These are phyloP conservation scores for Ophiocordyceps camponoti-floridani DNA, from an alignment of 2,329 filamentous ascomycete species.

Conservation along the genomic window DNA sequence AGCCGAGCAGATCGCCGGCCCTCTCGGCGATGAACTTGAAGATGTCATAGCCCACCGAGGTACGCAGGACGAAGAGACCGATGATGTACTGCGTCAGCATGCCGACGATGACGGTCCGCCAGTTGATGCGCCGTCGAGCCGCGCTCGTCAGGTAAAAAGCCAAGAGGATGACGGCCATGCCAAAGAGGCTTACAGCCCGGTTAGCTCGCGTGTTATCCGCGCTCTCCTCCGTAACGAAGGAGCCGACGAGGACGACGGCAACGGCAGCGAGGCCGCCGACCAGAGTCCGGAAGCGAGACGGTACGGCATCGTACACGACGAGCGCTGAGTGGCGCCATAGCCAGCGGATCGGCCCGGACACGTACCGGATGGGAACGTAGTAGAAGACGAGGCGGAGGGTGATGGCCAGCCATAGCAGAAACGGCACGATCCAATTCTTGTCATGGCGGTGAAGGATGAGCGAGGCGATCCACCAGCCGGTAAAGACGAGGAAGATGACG, in stretches of 20 bases:
- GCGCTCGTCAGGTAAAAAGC: slow-evolving; percentile 53
- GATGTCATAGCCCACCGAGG: slow-evolving; percentile 67
- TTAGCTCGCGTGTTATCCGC: slow-evolving; percentile 63
- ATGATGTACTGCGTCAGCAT: slow-evolving; percentile 81
- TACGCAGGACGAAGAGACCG: slow-evolving; percentile 74
- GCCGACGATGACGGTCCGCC: slow-evolving; percentile 72
- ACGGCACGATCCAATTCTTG: slow-evolving; percentile 68
- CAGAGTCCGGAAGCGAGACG: slow-evolving; percentile 44
- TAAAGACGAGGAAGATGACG: slow-evolving; percentile 24
- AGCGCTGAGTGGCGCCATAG: slow-evolving; percentile 50
- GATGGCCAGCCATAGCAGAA: slow-evolving; percentile 62
- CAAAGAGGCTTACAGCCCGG: slow-evolving; percentile 66
- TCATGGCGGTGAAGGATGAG: slow-evolving; percentile 55
- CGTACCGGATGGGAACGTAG: slow-evolving; percentile 48
- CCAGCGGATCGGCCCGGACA: slow-evolving; percentile 48
- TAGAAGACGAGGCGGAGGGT: slow-evolving; percentile 57
- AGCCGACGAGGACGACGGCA: slow-evolving; percentile 56
- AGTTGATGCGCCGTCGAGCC: slow-evolving; percentile 44
- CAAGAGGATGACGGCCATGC: slow-evolving; percentile 52
- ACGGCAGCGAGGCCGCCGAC: slow-evolving; percentile 46
- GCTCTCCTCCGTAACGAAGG: slow-evolving; percentile 54
- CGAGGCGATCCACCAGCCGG: slow-evolving; percentile 59
- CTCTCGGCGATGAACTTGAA: slow-evolving; percentile 75
- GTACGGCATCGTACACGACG: slow-evolving; percentile 41
- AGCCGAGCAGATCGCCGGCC: slow-evolving; percentile 57